These are phyloP conservation scores for Vanderwaltozyma polyspora DNA, from an alignment of 805 yeast genomes.

Conservation along the genomic window DNA sequence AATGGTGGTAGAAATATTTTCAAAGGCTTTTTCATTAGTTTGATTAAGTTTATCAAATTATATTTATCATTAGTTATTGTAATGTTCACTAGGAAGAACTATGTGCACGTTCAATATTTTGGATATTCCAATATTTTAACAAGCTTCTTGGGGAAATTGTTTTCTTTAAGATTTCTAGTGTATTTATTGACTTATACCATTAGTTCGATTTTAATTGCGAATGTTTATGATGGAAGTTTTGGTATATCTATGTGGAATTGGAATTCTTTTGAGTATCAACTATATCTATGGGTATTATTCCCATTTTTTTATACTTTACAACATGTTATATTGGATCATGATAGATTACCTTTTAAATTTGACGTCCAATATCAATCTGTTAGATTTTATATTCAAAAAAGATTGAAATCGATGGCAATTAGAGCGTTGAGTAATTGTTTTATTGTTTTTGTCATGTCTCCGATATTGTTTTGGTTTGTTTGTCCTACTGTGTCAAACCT, in stretches of 20 bases:
- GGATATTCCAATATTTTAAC: conserved; percentile 19
- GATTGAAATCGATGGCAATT: conserved; percentile 24
- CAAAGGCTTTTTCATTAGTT: conserved; percentile 16
- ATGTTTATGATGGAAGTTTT: conserved; percentile 17
- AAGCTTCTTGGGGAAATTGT: conserved; percentile 19
- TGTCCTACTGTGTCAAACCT: conserved; percentile 29
- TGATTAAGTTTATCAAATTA: conserved; percentile 21
- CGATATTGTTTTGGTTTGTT: conserved; percentile 27
- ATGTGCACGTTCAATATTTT: conserved; percentile 28
- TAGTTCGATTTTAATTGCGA: conserved; percentile 14
- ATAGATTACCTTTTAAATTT: conserved; percentile 38
- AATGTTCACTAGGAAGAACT: conserved; percentile 31
- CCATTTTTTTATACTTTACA: conserved; percentile 39
- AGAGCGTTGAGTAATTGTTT: conserved; percentile 15
- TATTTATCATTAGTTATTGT: conserved; percentile 26
- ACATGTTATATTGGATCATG: conserved; percentile 43
- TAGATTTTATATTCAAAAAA: conserved; percentile 24
- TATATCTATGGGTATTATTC: conserved; percentile 28
- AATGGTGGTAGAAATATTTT: conserved; percentile 14
- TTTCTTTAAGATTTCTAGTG: conserved; percentile 25
- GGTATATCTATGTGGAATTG: conserved; percentile 3
- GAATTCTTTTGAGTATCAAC: conserved; percentile 5
- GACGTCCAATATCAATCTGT: conserved; percentile 31
- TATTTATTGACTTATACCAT: conserved; percentile 11
- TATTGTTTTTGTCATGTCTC: conserved; percentile 13